phyloP scores from a whole-genome alignment of 2,329 filamentous ascomycete genomes.

The Sporothrix curviconia region DNA sequence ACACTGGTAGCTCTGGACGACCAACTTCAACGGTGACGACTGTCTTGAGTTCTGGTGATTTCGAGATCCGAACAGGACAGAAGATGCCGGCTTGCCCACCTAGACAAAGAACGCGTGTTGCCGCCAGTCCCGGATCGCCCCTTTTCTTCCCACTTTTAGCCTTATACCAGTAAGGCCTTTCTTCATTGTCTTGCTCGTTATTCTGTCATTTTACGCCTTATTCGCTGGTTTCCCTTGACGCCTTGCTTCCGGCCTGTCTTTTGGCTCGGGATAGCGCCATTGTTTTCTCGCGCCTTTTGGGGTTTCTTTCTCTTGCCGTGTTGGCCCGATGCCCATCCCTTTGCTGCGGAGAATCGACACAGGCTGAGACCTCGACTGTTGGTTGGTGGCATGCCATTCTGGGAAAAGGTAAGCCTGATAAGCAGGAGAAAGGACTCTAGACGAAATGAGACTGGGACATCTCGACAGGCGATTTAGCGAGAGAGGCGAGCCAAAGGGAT shows the following conservation, averaged over 20 bases:
- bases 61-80: no score
- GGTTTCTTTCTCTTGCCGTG: neutral
- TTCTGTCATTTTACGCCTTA: neutral
- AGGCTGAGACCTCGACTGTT: no score
- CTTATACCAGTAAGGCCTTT: no score
- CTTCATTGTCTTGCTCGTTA: neutral
- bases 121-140: neutral
- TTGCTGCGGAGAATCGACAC: no score
- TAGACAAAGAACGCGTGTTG: neutral
- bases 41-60: no score
- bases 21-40: no score
- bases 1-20: no score
- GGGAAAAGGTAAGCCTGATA: neutral
- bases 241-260: no score
- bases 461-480: neutral
- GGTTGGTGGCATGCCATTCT: no score
- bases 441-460: neutral
- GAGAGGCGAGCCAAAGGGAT: neutral
- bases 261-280: neutral
- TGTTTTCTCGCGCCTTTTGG: no score
- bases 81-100: neutral
- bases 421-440: neutral
- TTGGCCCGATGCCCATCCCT: neutral
- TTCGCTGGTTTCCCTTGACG: no score
- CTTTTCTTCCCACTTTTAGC: no score